Base-by-base conservation (phyloP, 2,329 filamentous ascomycete genomes). In the Aspergillus bombycis region DNA sequence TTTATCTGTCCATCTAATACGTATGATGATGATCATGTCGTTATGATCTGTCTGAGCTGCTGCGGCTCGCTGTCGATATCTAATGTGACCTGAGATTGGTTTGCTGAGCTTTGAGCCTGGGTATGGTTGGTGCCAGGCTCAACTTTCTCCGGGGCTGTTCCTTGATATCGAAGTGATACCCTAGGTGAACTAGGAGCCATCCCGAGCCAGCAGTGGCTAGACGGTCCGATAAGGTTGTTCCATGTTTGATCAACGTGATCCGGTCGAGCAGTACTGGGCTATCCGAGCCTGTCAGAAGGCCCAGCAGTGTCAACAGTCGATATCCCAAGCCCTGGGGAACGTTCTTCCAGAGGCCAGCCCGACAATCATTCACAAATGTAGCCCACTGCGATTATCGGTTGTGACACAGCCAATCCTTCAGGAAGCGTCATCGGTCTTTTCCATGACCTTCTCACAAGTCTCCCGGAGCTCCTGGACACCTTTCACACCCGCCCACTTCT, bases 401-500 rank as follows among this genome's bases (percentile, higher is more conserved):
- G 26, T 30, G 26, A 1, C 1, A 10, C 11, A 11, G 23, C 28
- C 16, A 30, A 16, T 30, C 23, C 16, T 52, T 76, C 72, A 76
- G 43, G 71, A 70, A 10, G 65, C 66, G 28, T 71, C 65, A 26
- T 62, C 65, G 16, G 65, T 58, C 52, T 67, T 63, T 30, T 64
- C 65, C 75, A 83, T 79, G 23, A 76, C 70, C 30, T 75, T 75
- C 60, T 77, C 74, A 67, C 81, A 83, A 16, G 75, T 71, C 19
- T 69, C 68, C 14, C 73, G 74, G 14, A 83, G 62, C 57, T 82
- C 76, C 45, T 74, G 66, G 30, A 82, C 80, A 2, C 81, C 81
- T 58, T 76, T 77, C 0, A 82, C 79, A 3, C 75, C 75, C 23
- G 77, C 68, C 81, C 81, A 83, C 57, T 75, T 77, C 43, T 74